These are phyloP conservation scores for Metarhizium sp. DNA, from an alignment of 2,329 filamentous ascomycete species.

Conservation along the genomic window DNA sequence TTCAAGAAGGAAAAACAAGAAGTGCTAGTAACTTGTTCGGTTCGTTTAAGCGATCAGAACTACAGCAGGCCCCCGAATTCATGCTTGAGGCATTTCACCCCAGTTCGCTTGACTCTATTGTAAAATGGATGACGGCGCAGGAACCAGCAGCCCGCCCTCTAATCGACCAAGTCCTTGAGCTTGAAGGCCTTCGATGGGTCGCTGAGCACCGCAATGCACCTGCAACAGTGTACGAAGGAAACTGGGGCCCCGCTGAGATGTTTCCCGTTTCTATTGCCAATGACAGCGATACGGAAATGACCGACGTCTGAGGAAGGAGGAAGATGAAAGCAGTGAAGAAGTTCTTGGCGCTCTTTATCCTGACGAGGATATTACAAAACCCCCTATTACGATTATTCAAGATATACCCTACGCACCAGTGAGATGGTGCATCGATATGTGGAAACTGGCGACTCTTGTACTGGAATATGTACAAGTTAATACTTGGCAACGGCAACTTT, in stretches of 20 bases:
- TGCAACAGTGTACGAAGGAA: slow-evolving; percentile 93
- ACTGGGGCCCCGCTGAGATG: slow-evolving; percentile 73
- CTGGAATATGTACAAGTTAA: slow-evolving; percentile 15
- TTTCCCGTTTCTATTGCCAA: slow-evolving; percentile 25
- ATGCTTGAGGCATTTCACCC: slow-evolving; percentile 71
- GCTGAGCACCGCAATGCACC: slow-evolving; percentile 67
- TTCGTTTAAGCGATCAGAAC: slow-evolving; percentile 37
- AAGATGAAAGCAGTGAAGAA: background rate
- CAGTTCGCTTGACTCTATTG: slow-evolving; percentile 73
- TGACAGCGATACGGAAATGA: slow-evolving; percentile 50
- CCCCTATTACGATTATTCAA: slow-evolving; percentile 1
- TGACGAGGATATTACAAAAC: background rate
- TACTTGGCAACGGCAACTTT: slow-evolving; percentile 3
- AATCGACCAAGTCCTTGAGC: slow-evolving; percentile 62
- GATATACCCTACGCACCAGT: slow-evolving; percentile 3
- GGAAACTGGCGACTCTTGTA: slow-evolving; percentile 12
- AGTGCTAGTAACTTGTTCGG: slow-evolving; percentile 31
- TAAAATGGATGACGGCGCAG: slow-evolving; percentile 79
- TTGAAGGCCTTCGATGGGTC: slow-evolving; percentile 73
- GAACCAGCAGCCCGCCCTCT: slow-evolving; percentile 64
- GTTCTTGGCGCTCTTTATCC: background rate
- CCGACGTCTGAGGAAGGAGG: slow-evolving; percentile 36
- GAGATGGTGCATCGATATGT: slow-evolving; percentile 10
- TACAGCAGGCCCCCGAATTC: slow-evolving; percentile 65
- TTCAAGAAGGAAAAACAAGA: slow-evolving; percentile 21